Conservation (phyloP, 2,329 filamentous ascomycete genomes). For the Microascus cirrosus region DNA sequence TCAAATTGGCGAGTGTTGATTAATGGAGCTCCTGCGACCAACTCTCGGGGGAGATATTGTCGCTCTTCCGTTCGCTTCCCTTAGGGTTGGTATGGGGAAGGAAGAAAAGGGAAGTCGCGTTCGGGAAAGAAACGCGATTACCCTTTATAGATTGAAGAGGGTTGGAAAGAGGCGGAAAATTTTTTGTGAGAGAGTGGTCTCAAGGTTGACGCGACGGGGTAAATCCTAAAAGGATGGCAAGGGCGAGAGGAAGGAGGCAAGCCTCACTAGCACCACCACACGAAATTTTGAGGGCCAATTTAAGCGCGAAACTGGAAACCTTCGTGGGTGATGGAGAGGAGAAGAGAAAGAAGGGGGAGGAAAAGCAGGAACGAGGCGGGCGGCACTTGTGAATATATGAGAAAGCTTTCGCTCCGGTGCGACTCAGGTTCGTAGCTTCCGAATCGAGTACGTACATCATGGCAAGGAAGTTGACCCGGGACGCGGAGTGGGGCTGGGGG, state of each 20-base stretch:
- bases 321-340: constrained; percentile 34
- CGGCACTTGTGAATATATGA: constrained; percentile 5
- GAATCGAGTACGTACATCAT: constrained; percentile 1
- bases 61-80: neutral
- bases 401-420: neutral
- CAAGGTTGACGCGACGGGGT: constrained; percentile 9
- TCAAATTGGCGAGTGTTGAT: constrained; percentile 9
- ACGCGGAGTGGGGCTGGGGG: constrained; percentile 5
- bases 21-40: neutral
- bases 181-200: constrained; percentile 21
- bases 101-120: constrained; percentile 8
- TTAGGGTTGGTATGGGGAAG: constrained; percentile 9
- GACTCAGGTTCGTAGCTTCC: constrained; percentile 3
- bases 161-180: constrained; percentile 9
- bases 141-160: constrained; percentile 8
- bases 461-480: constrained; percentile 1
- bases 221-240: constrained; percentile 11
- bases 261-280: constrained; percentile 27
- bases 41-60: neutral
- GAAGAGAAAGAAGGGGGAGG: constrained; percentile 20
- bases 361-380: constrained; percentile 3
- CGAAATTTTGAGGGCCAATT: constrained; percentile 28
- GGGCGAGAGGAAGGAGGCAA: constrained; percentile 25
- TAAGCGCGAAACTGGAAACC: constrained; percentile 20
- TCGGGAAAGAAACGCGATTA: neutral